phyloP scores from a whole-genome alignment of 1,139 yeast genomes.

The Blastobotrys persicus region DNA sequence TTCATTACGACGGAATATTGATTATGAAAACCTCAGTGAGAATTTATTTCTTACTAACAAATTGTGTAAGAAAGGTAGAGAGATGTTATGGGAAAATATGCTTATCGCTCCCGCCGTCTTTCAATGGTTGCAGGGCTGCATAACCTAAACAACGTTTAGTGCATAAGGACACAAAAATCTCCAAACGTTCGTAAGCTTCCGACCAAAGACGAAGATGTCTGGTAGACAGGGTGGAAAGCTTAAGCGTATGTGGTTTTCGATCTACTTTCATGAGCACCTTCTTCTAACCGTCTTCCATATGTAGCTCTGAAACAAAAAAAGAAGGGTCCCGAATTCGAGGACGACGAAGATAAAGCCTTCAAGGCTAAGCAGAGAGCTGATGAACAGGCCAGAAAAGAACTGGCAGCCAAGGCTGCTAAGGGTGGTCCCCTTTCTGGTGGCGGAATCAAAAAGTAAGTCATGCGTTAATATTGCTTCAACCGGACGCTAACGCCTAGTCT shows the following conservation, averaged over 20 bases:
- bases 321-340: slow-evolving; percentile 68
- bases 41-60: no score
- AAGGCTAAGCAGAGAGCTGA: slow-evolving; percentile 94
- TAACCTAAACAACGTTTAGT: not conserved
- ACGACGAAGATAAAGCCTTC: slow-evolving; percentile 86
- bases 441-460: slow-evolving; percentile 78
- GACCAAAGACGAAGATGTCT: slow-evolving; percentile 42
- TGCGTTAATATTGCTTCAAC: not conserved
- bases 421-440: slow-evolving; percentile 93
- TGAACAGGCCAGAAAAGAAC: slow-evolving; percentile 86
- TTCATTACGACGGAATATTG: no score
- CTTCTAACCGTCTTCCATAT: slow-evolving; percentile 7
- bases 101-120: no score
- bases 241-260: slow-evolving; percentile 41
- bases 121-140: no score
- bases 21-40: no score
- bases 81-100: no score
- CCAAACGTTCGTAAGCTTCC: no score
- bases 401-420: slow-evolving; percentile 81
- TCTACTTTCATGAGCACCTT: not conserved
- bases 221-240: slow-evolving; percentile 48
- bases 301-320: slow-evolving; percentile 47
- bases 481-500: not conserved
- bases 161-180: not conserved
- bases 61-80: no score